Base-by-base conservation (phyloP, 768 basidiomycete genomes). In the Megacollybia marginata region DNA sequence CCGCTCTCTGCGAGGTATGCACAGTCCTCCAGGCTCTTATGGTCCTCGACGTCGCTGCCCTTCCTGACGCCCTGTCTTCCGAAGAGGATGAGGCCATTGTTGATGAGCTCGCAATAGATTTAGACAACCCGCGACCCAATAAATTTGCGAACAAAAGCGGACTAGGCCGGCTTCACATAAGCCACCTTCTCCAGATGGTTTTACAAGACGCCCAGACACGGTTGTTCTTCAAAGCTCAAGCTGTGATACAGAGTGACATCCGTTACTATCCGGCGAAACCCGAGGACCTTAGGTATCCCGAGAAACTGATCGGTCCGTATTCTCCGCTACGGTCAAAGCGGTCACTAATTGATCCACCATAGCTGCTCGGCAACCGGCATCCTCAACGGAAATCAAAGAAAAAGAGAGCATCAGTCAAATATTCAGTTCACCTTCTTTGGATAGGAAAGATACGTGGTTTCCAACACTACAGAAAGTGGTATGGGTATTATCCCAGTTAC, bases 181-280 rank as follows among this genome's bases (percentile, higher is more conserved):
- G 83, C 49, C 79, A 85, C 42, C 69, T 98, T 2, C 68, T 97
- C 44, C 80, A 86, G 60, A 91, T 93, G 82, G 85, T 97, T 0
- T 66, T 97, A 23, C 94, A 97, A 62, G 95, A 98, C 61, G 92
- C 94, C 1, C 95, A 98, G 71, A 97, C 96, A 11, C 69, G 93
- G 48, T 65, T 98, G 43, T 92, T 97, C 58, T 98, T 98, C 77
- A 88, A 96, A 62, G 94, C 94, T 6, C 94, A 98, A 65, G 79
- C 90, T 1, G 76, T 96, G 42, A 82, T 99, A 32, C 88, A 93
- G 59, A 78, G 80, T 32, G 95, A 97, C 47, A 91, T 98, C 33
- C 72, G 85, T 54, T 84, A 89, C 58, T 97, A 87, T 63, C 73
- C 75, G 1, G 84, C 92, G 0, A 86, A 80, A 53, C 65, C 74